A percentile compares a stretch with the other conserved stretches of the same genome.
Conservation (phyloP, 2,329 filamentous ascomycete species). For the Colletotrichum sublineola region DNA sequence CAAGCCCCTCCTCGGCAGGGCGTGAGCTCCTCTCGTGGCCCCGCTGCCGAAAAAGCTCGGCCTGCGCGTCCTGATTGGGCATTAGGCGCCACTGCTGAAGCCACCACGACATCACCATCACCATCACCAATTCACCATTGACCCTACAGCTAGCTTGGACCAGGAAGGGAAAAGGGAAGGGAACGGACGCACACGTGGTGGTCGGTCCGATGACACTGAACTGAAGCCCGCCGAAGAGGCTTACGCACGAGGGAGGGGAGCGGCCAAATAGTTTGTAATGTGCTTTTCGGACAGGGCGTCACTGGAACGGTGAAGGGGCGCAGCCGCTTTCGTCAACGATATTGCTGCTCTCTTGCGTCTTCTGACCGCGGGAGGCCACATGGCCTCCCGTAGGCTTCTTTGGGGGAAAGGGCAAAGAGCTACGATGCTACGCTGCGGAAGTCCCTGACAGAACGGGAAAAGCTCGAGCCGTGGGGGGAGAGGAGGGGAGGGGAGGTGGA, state of each 20-base stretch:
- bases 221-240: no score
- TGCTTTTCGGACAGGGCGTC: no score
- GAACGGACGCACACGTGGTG: no score
- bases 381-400: background rate
- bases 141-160: background rate
- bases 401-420: background rate
- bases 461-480: background rate
- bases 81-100: background rate
- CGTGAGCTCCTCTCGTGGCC: background rate
- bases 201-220: no score
- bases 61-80: background rate
- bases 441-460: conserved; percentile 5
- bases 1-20: conserved; percentile 4
- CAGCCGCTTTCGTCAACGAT: conserved; percentile 1
- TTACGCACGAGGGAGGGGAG: no score
- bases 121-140: background rate
- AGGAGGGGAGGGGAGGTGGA: background rate
- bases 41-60: background rate
- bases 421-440: conserved; percentile 28
- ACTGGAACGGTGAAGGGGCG: background rate
- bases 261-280: no score
- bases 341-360: background rate
- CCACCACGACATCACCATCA: background rate
- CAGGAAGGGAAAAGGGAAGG: no score
- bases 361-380: background rate